phyloP scores from a whole-genome alignment of 306 rosid species.

The Quercus gilva region DNA sequence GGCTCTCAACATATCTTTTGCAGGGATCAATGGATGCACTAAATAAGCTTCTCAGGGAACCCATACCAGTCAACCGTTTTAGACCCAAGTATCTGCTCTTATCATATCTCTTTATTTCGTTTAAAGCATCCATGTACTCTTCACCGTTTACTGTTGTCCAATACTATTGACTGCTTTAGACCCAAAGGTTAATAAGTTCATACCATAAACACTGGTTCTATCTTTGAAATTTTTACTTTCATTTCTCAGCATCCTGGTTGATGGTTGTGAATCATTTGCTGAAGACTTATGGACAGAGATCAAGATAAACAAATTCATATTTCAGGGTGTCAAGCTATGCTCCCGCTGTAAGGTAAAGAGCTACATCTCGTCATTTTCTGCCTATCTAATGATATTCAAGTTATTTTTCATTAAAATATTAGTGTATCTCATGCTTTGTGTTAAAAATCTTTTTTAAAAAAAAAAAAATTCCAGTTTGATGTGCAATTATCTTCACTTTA shows the following conservation, averaged over 20 bases:
- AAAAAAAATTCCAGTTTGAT: background rate
- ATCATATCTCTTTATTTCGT: background rate
- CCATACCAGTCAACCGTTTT: conserved; percentile 69
- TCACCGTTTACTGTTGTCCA: background rate
- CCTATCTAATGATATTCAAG: conserved; percentile 1
- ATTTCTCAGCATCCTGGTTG: conserved; percentile 63
- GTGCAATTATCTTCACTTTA: background rate
- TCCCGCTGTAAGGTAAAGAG: conserved; percentile 80
- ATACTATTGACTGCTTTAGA: conserved; percentile 1
- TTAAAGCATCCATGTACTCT: background rate
- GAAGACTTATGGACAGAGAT: conserved; percentile 89
- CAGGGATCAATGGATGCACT: conserved; percentile 82
- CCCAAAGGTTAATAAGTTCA: background rate
- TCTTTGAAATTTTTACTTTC: background rate
- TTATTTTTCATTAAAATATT: conserved; percentile 7
- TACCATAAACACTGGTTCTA: background rate
- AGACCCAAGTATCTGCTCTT: conserved; percentile 67
- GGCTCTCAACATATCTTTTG: conserved; percentile 25
- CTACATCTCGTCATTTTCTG: conserved; percentile 3
- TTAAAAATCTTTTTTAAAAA: background rate
- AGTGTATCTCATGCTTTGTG: background rate
- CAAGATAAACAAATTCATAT: conserved; percentile 50
- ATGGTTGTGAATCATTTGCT: conserved; percentile 72
- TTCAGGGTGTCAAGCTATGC: conserved; percentile 80
- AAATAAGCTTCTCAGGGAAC: conserved; percentile 61